A percentile compares a stretch with the other conserved stretches of the same genome.
Evolutionary conservation across 192 early-diverging fungal genomes (phyloP).

Genomic region (Podila epicladia): DNA sequence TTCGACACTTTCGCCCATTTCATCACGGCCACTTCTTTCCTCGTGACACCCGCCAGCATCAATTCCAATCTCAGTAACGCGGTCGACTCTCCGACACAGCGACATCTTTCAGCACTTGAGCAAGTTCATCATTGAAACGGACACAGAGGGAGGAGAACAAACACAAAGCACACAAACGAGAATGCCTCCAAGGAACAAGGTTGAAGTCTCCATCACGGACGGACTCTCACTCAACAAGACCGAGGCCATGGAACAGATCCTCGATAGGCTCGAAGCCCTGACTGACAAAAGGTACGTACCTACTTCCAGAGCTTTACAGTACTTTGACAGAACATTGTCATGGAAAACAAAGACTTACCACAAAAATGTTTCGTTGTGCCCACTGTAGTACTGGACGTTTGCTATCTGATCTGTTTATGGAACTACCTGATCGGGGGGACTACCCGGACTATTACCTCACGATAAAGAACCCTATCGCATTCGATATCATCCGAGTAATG

Average conservation of each 20-base stretch:
- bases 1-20: no score
- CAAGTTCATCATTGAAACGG: conserved; percentile 5
- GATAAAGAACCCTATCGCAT: conserved; percentile 40
- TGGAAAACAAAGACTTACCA: not conserved
- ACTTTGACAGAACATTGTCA: not conserved
- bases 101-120: not conserved
- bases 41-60: not conserved
- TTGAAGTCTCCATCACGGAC: not conserved
- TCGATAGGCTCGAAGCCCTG: not conserved
- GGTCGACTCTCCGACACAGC: not conserved
- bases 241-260: conserved; percentile 2
- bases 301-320: not conserved
- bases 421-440: conserved; percentile 75
- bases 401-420: conserved; percentile 80
- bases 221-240: not conserved
- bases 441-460: conserved; percentile 90
- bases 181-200: conserved; percentile 4
- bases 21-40: no score
- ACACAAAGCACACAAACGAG: not conserved
- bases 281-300: not conserved
- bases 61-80: not conserved
- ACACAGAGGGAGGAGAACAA: not conserved
- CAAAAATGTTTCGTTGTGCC: conserved; percentile 3
- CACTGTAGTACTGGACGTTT: conserved; percentile 58
- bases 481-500: conserved; percentile 41